Conservation (phyloP, 2,329 filamentous ascomycete genomes). For the Diplodia mutila region DNA sequence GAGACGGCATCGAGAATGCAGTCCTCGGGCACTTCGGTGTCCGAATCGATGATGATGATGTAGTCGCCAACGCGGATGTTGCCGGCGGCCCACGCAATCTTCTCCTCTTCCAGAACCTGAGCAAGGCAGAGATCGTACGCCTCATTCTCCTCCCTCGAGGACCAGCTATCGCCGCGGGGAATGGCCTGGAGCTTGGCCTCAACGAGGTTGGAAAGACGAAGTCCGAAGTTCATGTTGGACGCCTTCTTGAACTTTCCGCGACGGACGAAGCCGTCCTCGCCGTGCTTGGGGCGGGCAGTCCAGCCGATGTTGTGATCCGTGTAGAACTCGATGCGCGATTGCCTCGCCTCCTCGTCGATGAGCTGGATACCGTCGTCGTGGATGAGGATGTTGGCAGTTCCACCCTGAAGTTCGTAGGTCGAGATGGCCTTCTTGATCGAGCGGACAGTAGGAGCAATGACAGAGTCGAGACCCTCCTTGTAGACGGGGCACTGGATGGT, state of each 20-base stretch:
- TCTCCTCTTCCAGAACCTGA: constrained; percentile 66
- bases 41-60: constrained; percentile 51
- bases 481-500: constrained; percentile 84
- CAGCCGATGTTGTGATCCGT: constrained; percentile 56
- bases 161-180: constrained; percentile 43
- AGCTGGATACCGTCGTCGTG: constrained; percentile 72
- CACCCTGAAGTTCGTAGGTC: constrained; percentile 60
- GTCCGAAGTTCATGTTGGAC: constrained; percentile 75
- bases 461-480: constrained; percentile 76
- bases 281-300: constrained; percentile 53
- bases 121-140: constrained; percentile 50
- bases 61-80: constrained; percentile 73
- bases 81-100: constrained; percentile 78
- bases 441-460: constrained; percentile 26
- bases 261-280: constrained; percentile 36
- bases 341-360: constrained; percentile 52
- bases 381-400: constrained; percentile 68
- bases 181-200: constrained; percentile 59
- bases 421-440: constrained; percentile 54
- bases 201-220: constrained; percentile 64
- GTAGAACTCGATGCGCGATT: constrained; percentile 52
- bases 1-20: constrained; percentile 79
- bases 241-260: constrained; percentile 52
- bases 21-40: constrained; percentile 76
- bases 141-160: constrained; percentile 29